Evolutionary conservation across 2,329 filamentous ascomycete genomes (phyloP), one percentile per base, ranked within the genome.

Genomic region (Fusarium torulosum): DNA sequence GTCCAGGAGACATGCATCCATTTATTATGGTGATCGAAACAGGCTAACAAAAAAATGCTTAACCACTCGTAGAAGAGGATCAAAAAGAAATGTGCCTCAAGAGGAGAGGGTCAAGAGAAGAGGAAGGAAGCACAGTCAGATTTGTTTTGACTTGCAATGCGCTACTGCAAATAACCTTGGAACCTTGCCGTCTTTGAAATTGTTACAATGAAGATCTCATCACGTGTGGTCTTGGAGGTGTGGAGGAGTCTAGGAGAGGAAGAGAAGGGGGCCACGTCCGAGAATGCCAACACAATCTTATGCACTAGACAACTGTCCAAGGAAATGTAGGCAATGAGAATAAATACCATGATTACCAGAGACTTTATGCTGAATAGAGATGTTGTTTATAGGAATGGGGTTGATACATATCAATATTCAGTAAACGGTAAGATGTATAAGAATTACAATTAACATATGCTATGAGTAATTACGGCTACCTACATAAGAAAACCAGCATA

Each of bases 191-290:
- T 55, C 14, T 59, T 62, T 50, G 45, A 69, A 72, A 72, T 72
- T 72, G 52, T 52, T 63, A 38, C 63, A 63, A 59, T 71, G 71
- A 71, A 71, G 71, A 73, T 73, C 71, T 51, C 57, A 64, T 73
- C 71, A 74, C 69, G 68, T 73, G 69, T 64, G 14, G 17, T 20
- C 35, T 10, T 43, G 50, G 45, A 33, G 53, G 33, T 61, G 71
- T 69, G 68, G 70, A 70, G 57, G 56, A 58, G 47, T 46, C 29
- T 7, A 33, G 29, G 29, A 33, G 29, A 33, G 29, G 29, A 33
- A 46, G 23, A 27, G 27, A 44, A 58, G 53, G 69, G 69, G 62
- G 45, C 43, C 40, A 46, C 47, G 37, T 58, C 44, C 50, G 65
- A 53, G 54, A 51, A 58, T 54, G 59, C 44, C 53, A 51, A 44